Percentiles rank a stretch among this genome's conserved stretches.
These are phyloP conservation scores for Dactylellina drechsleri DNA, from an alignment of 2,329 filamentous ascomycete species.

Conservation along the genomic window DNA sequence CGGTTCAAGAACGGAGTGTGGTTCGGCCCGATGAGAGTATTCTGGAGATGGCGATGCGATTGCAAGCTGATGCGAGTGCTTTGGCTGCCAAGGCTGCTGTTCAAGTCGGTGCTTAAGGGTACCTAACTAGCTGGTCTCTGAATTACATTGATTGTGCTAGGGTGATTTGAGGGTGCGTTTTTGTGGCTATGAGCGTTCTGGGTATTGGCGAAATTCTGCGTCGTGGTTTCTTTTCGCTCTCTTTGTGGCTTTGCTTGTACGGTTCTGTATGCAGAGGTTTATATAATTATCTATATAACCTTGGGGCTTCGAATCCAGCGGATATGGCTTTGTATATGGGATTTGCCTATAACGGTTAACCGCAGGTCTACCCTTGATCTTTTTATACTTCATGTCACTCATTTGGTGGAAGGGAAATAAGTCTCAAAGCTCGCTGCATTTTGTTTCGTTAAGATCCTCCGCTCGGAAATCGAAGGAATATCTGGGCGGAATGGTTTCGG, in stretches of 20 bases:
- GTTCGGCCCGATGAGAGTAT: conserved; percentile 9
- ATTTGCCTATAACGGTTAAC: too few relatives aligned
- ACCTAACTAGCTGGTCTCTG: neutral
- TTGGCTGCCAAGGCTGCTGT: conserved; percentile 28
- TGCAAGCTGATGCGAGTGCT: conserved; percentile 1
- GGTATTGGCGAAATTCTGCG: too few relatives aligned
- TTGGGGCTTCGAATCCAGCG: neutral
- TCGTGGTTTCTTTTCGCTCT: neutral
- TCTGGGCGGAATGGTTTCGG: neutral
- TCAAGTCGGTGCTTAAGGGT: conserved; percentile 33
- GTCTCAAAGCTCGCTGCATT: neutral
- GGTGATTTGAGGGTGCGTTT: neutral
- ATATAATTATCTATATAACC: neutral
- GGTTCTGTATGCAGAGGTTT: neutral
- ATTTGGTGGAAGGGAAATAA: neutral
- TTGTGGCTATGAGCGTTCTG: neutral
- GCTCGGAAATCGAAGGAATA: neutral
- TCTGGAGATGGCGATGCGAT: conserved; percentile 30
- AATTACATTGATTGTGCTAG: neutral
- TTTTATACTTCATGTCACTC: conserved; percentile 17
- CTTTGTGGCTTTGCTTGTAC: neutral
- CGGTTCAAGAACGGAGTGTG: too few relatives aligned
- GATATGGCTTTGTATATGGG: neutral
- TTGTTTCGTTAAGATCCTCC: neutral
- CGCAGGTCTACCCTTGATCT: too few relatives aligned